phyloP scores from a whole-genome alignment of 257 asterid species.

The Eucommia ulmoides region DNA sequence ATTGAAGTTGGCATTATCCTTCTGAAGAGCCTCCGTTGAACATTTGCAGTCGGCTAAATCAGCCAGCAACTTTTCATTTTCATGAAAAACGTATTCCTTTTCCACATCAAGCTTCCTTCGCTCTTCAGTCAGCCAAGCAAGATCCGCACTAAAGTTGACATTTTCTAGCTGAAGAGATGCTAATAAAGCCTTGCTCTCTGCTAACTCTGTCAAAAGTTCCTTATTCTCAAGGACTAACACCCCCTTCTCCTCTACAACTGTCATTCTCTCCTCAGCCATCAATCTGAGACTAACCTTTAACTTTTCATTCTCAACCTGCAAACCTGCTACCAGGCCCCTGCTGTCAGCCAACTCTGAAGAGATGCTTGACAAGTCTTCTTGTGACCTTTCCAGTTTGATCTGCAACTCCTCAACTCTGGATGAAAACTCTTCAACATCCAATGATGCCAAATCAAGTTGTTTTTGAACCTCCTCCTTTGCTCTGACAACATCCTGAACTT shows the following conservation, averaged over 20 bases:
- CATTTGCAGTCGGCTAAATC: constrained; percentile 35
- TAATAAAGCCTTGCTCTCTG: constrained; percentile 35
- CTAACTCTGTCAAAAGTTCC: constrained; percentile 39
- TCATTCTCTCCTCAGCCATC: constrained; percentile 43
- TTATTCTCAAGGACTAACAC: constrained; percentile 35
- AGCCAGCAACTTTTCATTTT: constrained; percentile 40
- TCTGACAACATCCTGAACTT: constrained; percentile 35
- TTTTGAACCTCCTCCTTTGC: constrained; percentile 42
- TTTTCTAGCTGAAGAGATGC: constrained; percentile 38
- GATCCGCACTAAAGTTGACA: constrained; percentile 17
- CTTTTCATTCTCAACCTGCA: constrained; percentile 52
- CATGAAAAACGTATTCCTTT: constrained; percentile 29
- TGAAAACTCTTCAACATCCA: constrained; percentile 41
- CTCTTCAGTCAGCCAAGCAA: constrained; percentile 36
- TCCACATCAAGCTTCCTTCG: constrained; percentile 40
- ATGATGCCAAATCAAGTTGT: constrained; percentile 49
- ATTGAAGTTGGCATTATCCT: constrained; percentile 34
- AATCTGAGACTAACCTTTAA: constrained; percentile 27
- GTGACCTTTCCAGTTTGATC: constrained; percentile 42
- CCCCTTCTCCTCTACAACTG: constrained; percentile 40
- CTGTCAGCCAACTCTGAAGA: constrained; percentile 51
- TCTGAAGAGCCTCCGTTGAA: constrained; percentile 38
- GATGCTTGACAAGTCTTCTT: constrained; percentile 48
- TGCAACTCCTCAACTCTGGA: constrained; percentile 49
- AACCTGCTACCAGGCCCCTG: constrained; percentile 34